Evolutionary conservation across 208 protist genomes (phyloP).

Genomic region (Crithidia expoeki): DNA sequence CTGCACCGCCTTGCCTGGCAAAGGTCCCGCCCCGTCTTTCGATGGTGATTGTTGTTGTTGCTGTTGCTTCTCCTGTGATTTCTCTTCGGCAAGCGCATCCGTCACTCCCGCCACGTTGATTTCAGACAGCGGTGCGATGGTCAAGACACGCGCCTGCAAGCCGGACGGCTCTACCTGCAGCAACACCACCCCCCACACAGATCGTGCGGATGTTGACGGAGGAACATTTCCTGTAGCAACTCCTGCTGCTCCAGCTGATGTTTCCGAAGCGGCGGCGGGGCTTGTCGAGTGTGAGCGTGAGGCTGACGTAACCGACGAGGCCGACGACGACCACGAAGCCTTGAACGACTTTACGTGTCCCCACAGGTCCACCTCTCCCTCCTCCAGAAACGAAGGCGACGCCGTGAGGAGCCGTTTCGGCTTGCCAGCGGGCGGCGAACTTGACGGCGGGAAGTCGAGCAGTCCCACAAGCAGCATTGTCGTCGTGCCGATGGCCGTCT

Average conservation of each 20-base stretch:
- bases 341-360: background rate
- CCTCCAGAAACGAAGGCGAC: slow-evolving; percentile 15
- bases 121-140: slow-evolving; percentile 28
- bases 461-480: slow-evolving; percentile 51
- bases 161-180: slow-evolving; percentile 32
- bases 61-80: background rate
- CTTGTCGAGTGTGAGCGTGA: slow-evolving; percentile 5
- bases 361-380: slow-evolving; percentile 6
- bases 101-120: slow-evolving; percentile 2
- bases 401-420: slow-evolving; percentile 5
- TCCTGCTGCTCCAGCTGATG: background rate
- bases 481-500: slow-evolving; percentile 26
- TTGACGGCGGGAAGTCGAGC: slow-evolving; percentile 22
- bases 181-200: slow-evolving; percentile 34
- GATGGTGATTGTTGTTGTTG: background rate
- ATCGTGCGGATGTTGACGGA: background rate
- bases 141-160: slow-evolving; percentile 35
- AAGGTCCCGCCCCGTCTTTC: no score
- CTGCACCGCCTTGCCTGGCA: background rate
- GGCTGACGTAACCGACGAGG: background rate
- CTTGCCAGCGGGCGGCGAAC: background rate
- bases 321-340: slow-evolving; percentile 12
- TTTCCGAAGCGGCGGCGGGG: background rate
- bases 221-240: background rate
- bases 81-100: slow-evolving; percentile 1